Evolutionary conservation across 805 yeast species (phyloP), one percentile per base, ranked within the genome.

Genomic region (Metschnikowia noctiluminum): DNA sequence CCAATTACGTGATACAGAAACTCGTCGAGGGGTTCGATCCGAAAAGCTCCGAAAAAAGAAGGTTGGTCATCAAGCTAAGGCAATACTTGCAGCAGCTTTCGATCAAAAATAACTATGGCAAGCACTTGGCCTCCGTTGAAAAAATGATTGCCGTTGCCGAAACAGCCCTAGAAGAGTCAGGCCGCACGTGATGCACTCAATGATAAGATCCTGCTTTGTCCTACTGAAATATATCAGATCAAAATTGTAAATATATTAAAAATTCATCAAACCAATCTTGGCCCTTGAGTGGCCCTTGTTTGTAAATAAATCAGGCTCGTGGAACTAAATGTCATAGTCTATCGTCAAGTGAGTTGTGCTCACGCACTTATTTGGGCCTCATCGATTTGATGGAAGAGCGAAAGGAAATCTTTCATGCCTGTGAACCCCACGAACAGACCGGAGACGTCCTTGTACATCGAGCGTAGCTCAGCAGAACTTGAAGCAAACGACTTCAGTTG

Each of bases 1-100:
- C 98, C 26, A 94, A 94, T 67, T 94, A 94, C 63, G 99, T 94
- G 41, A 89, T 94, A 43, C 99, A 94, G 67, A 91, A 92, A 65
- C 77, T 94, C 59, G 91, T 94, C 38, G 96, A 89, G 53, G 85
- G 87, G 2, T 79, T 91, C 36, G 81, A 80, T 52, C 68, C 76
- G 7, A 66, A 61, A 37, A 86, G 86, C 40, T 76, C 76, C 34
- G 87, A 87, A 59, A 85, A 87, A 67, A 82, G 75, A 43, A 64
- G 81, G 30, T 75, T 94, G 52, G 89, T 90, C 43, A 72, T 78
- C 49, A 85, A 86, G 58, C 87, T 92, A 54, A 81, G 84, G 68
- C 89, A 88, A 45, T 91, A 88, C 61, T 74, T 92, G 67, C 85
- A 85, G 56, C 80, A 82, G 57, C 80, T 89, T 45, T 81, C 84